These are phyloP conservation scores for Spergularia marina DNA, from an alignment of 148 eudicot species.

Conservation along the genomic window DNA sequence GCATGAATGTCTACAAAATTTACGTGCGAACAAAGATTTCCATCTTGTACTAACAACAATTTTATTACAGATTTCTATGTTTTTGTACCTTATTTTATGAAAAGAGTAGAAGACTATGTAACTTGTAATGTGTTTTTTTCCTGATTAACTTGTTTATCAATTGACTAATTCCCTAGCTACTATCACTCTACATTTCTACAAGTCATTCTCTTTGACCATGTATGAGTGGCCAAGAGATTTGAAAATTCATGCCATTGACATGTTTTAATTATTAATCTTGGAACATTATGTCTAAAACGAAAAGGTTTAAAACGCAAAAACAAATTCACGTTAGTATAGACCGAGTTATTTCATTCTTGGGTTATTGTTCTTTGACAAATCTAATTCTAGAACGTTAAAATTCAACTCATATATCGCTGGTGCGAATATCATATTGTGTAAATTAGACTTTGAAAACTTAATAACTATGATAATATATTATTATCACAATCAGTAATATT, in stretches of 20 bases:
- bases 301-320: too few species aligned
- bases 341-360: too few species aligned
- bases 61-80: background rate
- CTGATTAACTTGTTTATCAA: background rate
- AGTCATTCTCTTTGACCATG: background rate
- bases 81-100: background rate
- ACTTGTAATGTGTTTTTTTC: slow-evolving; percentile 16
- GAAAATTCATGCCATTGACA: too few species aligned
- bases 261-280: background rate
- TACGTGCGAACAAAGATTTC: slow-evolving; percentile 11
- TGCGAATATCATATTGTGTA: too few species aligned
- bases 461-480: too few species aligned
- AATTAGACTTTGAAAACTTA: too few species aligned
- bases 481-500: too few species aligned
- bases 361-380: too few species aligned
- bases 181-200: background rate
- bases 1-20: background rate
- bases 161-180: background rate
- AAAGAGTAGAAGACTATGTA: background rate
- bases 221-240: background rate
- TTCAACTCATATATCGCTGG: too few species aligned
- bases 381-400: too few species aligned
- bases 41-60: background rate
- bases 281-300: too few species aligned
- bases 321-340: too few species aligned